Evolutionary conservation across 257 asterid species (phyloP).

Genomic region (Fraxinus americana): DNA sequence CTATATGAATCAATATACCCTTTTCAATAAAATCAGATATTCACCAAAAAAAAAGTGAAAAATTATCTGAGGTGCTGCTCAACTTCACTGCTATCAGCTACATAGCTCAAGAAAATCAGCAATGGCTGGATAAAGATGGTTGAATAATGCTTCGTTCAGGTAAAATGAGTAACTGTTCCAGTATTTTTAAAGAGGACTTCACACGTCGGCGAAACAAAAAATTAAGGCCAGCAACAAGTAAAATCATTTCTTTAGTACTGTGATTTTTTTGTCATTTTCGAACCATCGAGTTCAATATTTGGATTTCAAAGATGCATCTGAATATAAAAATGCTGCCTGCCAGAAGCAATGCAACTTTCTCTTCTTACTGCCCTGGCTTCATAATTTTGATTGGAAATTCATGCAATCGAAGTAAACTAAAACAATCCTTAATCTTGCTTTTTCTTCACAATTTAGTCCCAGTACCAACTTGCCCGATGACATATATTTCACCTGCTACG

Average conservation of each 20-base stretch:
- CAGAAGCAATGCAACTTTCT: neutral
- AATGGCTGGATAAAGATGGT: neutral
- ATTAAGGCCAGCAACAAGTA: neutral
- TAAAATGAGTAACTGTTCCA: neutral
- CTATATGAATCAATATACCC: neutral
- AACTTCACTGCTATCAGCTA: neutral
- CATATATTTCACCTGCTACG: slow-evolving; percentile 7
- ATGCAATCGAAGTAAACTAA: neutral
- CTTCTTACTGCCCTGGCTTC: neutral
- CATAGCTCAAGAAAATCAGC: neutral
- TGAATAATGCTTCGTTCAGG: neutral
- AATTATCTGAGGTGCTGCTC: neutral
- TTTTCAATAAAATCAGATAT: no score
- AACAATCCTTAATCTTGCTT: neutral
- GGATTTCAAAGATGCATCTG: neutral
- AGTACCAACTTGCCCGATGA: neutral
- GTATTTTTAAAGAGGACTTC: neutral
- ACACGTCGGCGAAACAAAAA: neutral
- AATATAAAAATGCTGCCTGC: neutral
- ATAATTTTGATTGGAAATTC: neutral
- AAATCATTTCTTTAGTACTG: neutral
- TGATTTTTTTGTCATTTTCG: neutral
- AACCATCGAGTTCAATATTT: neutral
- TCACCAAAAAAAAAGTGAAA: no score
- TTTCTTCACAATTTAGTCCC: neutral